These are phyloP conservation scores for Raffaelea albimanens DNA, from an alignment of 2,329 filamentous ascomycete species.

Conservation along the genomic window DNA sequence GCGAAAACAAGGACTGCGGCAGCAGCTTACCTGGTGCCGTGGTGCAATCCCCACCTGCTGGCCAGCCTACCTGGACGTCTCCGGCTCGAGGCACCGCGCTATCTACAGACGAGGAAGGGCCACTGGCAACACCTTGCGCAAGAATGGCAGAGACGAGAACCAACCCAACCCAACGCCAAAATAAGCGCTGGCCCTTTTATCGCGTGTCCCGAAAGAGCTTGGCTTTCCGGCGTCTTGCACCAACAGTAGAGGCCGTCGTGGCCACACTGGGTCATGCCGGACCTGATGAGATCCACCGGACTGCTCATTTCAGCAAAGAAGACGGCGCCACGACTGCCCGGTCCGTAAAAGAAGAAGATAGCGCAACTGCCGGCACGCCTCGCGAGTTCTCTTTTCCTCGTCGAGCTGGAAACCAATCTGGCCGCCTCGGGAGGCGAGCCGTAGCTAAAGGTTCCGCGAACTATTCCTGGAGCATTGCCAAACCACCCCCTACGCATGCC, in stretches of 20 bases:
- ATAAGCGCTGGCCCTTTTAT: not conserved
- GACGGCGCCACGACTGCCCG: constrained; percentile 57
- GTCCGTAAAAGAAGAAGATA: not conserved
- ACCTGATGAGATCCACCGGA: constrained; percentile 69
- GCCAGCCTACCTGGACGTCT: no score
- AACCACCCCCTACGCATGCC: constrained; percentile 56
- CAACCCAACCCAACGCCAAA: no score
- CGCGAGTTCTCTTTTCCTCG: not conserved
- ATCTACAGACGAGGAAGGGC: no score
- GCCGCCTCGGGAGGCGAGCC: not conserved
- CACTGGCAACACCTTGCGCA: no score
- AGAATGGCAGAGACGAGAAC: no score
- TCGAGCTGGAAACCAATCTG: not conserved
- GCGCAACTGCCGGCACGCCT: no score
- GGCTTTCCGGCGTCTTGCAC: not conserved
- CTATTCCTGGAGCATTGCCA: constrained; percentile 61
- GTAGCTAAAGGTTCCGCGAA: no score
- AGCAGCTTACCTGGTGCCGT: not conserved
- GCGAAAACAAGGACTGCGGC: no score
- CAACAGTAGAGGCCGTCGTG: not conserved
- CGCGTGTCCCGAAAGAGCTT: not conserved
- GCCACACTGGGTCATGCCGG: constrained; percentile 4
- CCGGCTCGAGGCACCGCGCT: no score
- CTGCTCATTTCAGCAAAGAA: constrained; percentile 78
- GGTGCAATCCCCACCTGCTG: no score